phyloP scores from a whole-genome alignment of 768 basidiomycete species.

The Leccinum obscurum region DNA sequence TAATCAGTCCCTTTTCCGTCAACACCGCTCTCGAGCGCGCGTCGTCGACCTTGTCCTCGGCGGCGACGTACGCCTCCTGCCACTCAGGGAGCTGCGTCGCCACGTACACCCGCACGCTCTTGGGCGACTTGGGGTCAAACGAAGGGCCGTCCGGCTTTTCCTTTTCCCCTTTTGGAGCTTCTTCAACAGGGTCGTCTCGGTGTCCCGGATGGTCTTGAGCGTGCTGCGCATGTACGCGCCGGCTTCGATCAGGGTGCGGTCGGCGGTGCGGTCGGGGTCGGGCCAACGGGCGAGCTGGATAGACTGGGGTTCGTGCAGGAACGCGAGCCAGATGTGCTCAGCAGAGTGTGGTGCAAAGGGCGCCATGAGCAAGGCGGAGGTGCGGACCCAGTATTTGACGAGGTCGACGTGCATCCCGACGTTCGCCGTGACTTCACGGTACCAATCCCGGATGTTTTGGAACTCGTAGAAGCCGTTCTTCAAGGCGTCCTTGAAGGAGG shows the following conservation, averaged over 20 bases:
- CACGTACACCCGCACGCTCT: too few relatives aligned
- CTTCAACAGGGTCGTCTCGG: slow-evolving; percentile 77
- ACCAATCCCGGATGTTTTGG: too few relatives aligned
- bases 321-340: slow-evolving; percentile 81
- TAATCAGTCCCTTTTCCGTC: too few relatives aligned
- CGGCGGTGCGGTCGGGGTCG: slow-evolving; percentile 55
- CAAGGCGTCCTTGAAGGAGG: too few relatives aligned
- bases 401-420: too few relatives aligned
- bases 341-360: slow-evolving; percentile 94
- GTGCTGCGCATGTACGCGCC: slow-evolving; percentile 85
- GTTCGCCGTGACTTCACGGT: too few relatives aligned
- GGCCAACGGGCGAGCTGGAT: slow-evolving; percentile 89
- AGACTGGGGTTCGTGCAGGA: slow-evolving; percentile 72
- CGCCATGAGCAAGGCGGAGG: slow-evolving; percentile 74
- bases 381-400: slow-evolving; percentile 49
- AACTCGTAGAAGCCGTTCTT: too few relatives aligned
- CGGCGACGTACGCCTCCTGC: too few relatives aligned
- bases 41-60: too few relatives aligned
- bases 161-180: slow-evolving; percentile 76
- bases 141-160: slow-evolving; percentile 42
- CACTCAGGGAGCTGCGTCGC: too few relatives aligned
- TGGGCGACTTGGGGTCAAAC: slow-evolving; percentile 67
- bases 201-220: slow-evolving; percentile 90
- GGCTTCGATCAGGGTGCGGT: slow-evolving; percentile 67
- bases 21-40: too few relatives aligned